A percentile compares a stretch with the other conserved stretches of the same genome.
These are phyloP conservation scores for Penicillium sp. DNA, from an alignment of 2,329 filamentous ascomycete species.

Conservation along the genomic window DNA sequence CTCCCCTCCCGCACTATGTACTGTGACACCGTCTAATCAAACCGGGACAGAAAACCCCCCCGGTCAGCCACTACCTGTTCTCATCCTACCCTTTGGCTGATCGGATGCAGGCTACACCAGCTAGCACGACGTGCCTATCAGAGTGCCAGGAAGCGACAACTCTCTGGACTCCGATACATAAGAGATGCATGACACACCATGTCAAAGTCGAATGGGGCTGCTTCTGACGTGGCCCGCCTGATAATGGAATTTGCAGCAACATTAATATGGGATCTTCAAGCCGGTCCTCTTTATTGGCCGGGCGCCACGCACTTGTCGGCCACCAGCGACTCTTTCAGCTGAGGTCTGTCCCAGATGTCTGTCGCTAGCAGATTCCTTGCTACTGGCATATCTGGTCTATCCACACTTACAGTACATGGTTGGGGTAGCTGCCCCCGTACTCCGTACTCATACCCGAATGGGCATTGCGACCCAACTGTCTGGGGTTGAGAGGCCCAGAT, in stretches of 20 bases:
- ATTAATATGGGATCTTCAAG: conserved; percentile 12
- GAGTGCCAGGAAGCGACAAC: neutral
- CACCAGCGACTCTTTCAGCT: conserved; percentile 6
- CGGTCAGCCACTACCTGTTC: neutral
- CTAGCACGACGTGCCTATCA: conserved; percentile 15
- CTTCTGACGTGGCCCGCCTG: conserved; percentile 34
- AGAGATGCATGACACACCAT: conserved; percentile 14
- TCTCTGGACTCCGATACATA: conserved; percentile 19
- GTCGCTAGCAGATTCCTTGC: conserved; percentile 11
- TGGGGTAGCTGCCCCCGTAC: too few species aligned
- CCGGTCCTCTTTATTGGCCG: conserved; percentile 8
- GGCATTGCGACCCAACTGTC: conserved; percentile 3
- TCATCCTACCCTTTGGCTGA: conserved; percentile 1
- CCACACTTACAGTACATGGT: neutral
- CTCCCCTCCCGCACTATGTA: conserved; percentile 4
- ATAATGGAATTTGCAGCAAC: conserved; percentile 14
- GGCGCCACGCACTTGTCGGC: neutral
- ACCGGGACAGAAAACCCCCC: neutral
- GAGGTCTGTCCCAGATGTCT: conserved; percentile 1
- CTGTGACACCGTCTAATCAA: conserved; percentile 14
- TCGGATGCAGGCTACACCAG: conserved; percentile 9
- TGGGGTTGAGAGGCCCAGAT: neutral
- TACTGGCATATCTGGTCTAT: conserved; percentile 3
- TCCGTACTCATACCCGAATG: neutral
- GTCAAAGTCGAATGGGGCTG: conserved; percentile 10